Percentiles rank a stretch among this genome's conserved stretches.
These are phyloP conservation scores for Lineolata rhizophorae DNA, from an alignment of 495 filamentous ascomycete species.

Conservation along the genomic window DNA sequence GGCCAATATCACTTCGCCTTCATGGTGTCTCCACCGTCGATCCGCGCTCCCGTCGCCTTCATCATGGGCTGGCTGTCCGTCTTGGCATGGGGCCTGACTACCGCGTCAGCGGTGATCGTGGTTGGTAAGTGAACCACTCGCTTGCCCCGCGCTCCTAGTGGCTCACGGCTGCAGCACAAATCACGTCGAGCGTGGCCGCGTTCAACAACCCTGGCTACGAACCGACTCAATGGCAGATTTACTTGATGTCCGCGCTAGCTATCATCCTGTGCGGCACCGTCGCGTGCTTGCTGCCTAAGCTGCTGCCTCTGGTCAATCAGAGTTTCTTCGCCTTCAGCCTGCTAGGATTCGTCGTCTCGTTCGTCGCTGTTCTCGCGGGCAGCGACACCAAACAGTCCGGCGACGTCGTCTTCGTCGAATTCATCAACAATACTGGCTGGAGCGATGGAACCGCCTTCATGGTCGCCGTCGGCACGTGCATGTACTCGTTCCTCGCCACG, in stretches of 20 bases:
- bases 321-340: conserved; percentile 16
- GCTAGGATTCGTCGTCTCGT: conserved; percentile 18
- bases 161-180: too few species aligned
- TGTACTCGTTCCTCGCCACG: conserved; percentile 1
- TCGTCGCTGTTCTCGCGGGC: conserved; percentile 11
- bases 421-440: conserved; percentile 42
- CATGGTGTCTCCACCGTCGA: too few species aligned
- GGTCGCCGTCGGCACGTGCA: background rate
- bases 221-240: conserved; percentile 1
- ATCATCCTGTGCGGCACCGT: background rate
- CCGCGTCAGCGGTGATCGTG: too few species aligned
- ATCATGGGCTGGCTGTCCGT: too few species aligned
- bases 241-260: background rate
- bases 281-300: background rate
- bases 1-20: too few species aligned
- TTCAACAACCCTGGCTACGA: background rate
- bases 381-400: conserved; percentile 11
- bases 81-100: too few species aligned
- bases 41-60: too few species aligned
- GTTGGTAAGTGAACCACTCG: too few species aligned
- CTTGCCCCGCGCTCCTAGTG: too few species aligned
- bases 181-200: background rate
- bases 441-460: conserved; percentile 31
- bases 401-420: conserved; percentile 31
- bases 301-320: background rate